phyloP scores from a whole-genome alignment of 495 filamentous ascomycete species.

The Podospora australis region DNA sequence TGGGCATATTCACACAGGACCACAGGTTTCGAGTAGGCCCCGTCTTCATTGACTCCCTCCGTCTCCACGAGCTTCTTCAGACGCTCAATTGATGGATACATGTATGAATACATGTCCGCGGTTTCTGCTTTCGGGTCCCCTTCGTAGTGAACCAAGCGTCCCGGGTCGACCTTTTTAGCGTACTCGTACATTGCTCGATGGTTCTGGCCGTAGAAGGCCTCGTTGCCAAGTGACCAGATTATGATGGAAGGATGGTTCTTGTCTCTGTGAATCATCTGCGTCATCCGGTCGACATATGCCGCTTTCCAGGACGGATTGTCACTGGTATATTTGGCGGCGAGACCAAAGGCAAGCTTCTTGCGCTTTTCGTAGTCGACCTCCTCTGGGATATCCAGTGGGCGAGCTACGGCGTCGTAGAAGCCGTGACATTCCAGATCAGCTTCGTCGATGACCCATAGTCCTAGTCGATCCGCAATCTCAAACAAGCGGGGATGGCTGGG shows the following conservation, averaged over 20 bases:
- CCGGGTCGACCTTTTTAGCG: conserved; percentile 49
- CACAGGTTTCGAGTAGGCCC: conserved; percentile 47
- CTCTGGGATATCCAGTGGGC: conserved; percentile 39
- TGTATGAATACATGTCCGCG: conserved; percentile 59
- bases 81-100: conserved; percentile 54
- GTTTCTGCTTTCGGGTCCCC: conserved; percentile 51
- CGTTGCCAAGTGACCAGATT: conserved; percentile 67
- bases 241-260: conserved; percentile 61
- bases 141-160: conserved; percentile 60
- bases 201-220: conserved; percentile 62
- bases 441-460: conserved; percentile 66
- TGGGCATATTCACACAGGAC: conserved; percentile 64
- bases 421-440: conserved; percentile 67
- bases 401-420: conserved; percentile 48
- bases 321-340: conserved; percentile 51
- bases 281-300: conserved; percentile 59
- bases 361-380: conserved; percentile 45
- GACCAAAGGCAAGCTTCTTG: conserved; percentile 44
- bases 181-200: conserved; percentile 58
- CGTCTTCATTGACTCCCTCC: conserved; percentile 25
- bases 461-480: conserved; percentile 60
- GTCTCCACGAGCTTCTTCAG: conserved; percentile 41
- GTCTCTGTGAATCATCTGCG: conserved; percentile 57
- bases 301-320: conserved; percentile 58
- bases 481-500: conserved; percentile 53